A percentile compares a stretch with the other conserved stretches of the same genome.
Evolutionary conservation across 2,329 filamentous ascomycete genomes (phyloP).

Genomic region (Phialophora tarda): DNA sequence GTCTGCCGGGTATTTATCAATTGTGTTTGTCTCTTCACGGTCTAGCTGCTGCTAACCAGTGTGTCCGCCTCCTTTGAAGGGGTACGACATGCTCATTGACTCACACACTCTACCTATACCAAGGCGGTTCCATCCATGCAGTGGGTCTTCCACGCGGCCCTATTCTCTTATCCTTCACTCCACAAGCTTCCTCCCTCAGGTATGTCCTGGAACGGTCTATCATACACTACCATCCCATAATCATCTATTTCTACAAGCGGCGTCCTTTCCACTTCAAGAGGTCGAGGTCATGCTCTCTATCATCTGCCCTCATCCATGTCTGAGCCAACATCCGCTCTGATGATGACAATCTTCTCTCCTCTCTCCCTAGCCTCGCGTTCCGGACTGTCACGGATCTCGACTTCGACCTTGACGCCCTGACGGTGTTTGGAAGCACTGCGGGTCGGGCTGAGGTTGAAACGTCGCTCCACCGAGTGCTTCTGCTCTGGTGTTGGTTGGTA

Average conservation of each 20-base stretch:
- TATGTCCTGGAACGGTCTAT: neutral
- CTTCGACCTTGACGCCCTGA: constrained; percentile 35
- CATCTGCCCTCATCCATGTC: constrained; percentile 20
- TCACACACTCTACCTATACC: constrained; percentile 1
- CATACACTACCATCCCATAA: neutral
- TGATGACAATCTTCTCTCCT: constrained; percentile 36
- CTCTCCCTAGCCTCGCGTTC: constrained; percentile 33
- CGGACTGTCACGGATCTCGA: constrained; percentile 37
- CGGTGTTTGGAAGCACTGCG: constrained; percentile 35
- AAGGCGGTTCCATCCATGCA: neutral
- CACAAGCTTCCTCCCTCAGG: neutral
- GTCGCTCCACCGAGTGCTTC: constrained; percentile 31
- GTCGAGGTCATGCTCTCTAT: neutral
- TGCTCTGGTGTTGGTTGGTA: constrained; percentile 32
- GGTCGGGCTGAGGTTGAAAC: constrained; percentile 35
- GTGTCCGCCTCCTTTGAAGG: neutral
- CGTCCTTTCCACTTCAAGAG: neutral
- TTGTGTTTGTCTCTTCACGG: neutral
- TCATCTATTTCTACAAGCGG: neutral
- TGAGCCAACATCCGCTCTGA: constrained; percentile 32
- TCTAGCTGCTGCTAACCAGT: neutral
- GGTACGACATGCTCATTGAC: neutral
- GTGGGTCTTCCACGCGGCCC: neutral
- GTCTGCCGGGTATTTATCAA: neutral
- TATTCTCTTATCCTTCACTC: neutral